phyloP scores from a whole-genome alignment of 1,284 basidiomycete species.

The Cryptococcus sp. region DNA sequence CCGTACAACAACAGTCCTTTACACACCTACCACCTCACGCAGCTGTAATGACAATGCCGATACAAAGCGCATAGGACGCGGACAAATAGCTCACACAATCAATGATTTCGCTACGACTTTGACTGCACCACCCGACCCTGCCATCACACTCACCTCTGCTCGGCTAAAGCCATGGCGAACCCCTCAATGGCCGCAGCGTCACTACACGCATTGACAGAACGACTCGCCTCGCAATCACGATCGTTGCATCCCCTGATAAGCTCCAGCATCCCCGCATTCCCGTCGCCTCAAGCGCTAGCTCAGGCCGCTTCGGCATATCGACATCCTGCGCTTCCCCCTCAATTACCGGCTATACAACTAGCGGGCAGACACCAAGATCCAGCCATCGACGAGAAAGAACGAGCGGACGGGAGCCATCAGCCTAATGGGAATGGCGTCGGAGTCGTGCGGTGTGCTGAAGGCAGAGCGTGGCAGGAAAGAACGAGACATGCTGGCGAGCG shows the following conservation, averaged over 20 bases:
- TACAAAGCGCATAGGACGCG: too few relatives aligned
- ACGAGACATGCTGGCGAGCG: slow-evolving; percentile 37
- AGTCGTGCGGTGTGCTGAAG: slow-evolving; percentile 25
- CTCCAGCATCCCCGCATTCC: slow-evolving; percentile 10
- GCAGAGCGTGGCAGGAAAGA: slow-evolving; percentile 38
- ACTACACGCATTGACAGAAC: slow-evolving; percentile 40
- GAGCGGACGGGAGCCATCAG: slow-evolving; percentile 6
- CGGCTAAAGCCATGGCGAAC: slow-evolving; percentile 8
- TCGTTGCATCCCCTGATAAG: slow-evolving; percentile 27
- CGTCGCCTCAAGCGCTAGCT: slow-evolving; percentile 30
- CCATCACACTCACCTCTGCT: not conserved
- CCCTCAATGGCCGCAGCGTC: slow-evolving; percentile 21
- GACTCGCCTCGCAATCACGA: slow-evolving; percentile 36
- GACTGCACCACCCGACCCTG: too few relatives aligned
- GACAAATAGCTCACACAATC: too few relatives aligned
- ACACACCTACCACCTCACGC: too few relatives aligned
- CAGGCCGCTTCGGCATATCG: slow-evolving; percentile 42
- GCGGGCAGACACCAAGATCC: slow-evolving; percentile 43
- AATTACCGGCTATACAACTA: slow-evolving; percentile 42
- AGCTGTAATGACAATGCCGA: too few relatives aligned
- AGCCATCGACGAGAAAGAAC: slow-evolving; percentile 8
- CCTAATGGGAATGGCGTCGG: slow-evolving; percentile 17
- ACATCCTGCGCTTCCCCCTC: slow-evolving; percentile 49
- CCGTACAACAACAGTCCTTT: too few relatives aligned
- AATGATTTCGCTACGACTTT: too few relatives aligned